These are phyloP conservation scores for Fusarium cyanostomum DNA, from an alignment of 2,329 filamentous ascomycete genomes.

Conservation along the genomic window DNA sequence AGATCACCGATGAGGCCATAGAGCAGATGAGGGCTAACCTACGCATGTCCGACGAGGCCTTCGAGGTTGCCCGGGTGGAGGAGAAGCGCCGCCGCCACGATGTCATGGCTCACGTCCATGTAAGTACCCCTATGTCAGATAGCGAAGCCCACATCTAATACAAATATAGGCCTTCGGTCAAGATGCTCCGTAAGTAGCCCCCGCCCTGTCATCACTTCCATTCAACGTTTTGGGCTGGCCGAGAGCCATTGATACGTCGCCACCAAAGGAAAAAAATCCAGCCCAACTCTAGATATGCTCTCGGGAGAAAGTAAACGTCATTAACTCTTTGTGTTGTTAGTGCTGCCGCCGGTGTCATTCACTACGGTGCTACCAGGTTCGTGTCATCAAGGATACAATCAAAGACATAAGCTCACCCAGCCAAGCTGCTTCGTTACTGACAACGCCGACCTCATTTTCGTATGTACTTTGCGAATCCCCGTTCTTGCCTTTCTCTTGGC, in stretches of 20 bases:
- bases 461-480: too few relatives aligned
- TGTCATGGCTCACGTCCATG: constrained; percentile 21
- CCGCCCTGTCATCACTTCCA: too few relatives aligned
- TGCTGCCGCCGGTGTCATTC: constrained; percentile 27
- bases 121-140: neutral
- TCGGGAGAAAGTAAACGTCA: neutral
- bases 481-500: too few relatives aligned
- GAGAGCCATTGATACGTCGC: neutral
- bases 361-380: constrained; percentile 13
- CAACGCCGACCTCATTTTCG: constrained; percentile 28
- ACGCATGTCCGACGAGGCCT: constrained; percentile 1
- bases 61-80: constrained; percentile 8
- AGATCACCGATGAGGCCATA: constrained; percentile 7
- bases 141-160: neutral
- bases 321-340: neutral
- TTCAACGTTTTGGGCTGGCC: too few relatives aligned
- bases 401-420: neutral
- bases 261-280: too few relatives aligned
- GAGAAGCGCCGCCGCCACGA: constrained; percentile 15
- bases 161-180: constrained; percentile 10
- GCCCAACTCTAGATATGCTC: too few relatives aligned
- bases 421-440: constrained; percentile 27
- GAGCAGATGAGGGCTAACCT: constrained; percentile 13
- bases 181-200: constrained; percentile 9
- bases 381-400: neutral